A percentile compares a stretch with the other conserved stretches of the same genome.
Conservation (phyloP, 805 yeast species). For the Metschnikowia kunwiensis region DNA sequence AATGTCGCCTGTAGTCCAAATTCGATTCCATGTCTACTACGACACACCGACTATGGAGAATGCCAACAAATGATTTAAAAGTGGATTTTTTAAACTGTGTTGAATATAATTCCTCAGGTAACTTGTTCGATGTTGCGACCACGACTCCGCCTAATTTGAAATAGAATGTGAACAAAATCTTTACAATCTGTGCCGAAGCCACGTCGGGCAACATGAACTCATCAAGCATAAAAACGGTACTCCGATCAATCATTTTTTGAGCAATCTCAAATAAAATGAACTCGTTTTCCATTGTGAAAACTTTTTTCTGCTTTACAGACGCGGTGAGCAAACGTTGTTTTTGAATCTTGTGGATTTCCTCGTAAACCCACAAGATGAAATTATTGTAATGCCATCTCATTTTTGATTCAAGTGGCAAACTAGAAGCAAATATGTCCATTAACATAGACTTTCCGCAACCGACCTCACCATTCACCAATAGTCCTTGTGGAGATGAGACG, state of each 20-base stretch:
- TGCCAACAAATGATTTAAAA: slow-evolving; percentile 53
- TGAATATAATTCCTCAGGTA: slow-evolving; percentile 70
- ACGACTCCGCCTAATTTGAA: slow-evolving; percentile 73
- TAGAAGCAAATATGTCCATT: slow-evolving; percentile 66
- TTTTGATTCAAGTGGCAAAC: slow-evolving; percentile 61
- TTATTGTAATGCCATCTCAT: slow-evolving; percentile 70
- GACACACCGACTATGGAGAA: slow-evolving; percentile 57
- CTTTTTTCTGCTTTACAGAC: slow-evolving; percentile 19
- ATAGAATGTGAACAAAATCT: slow-evolving; percentile 61
- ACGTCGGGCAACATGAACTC: slow-evolving; percentile 78
- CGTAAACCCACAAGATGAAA: slow-evolving; percentile 65
- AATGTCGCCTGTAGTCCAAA: slow-evolving; percentile 50
- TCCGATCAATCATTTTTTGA: slow-evolving; percentile 54
- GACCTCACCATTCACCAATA: slow-evolving; percentile 61
- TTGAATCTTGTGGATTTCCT: slow-evolving; percentile 56
- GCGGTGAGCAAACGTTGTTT: slow-evolving; percentile 39
- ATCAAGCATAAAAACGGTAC: slow-evolving; percentile 61
- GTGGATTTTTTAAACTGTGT: slow-evolving; percentile 59
- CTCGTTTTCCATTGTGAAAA: slow-evolving; percentile 50
- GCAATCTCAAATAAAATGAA: slow-evolving; percentile 66
- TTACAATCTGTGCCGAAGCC: slow-evolving; percentile 67
- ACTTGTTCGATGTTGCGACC: slow-evolving; percentile 69
- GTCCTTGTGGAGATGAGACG: slow-evolving; percentile 61
- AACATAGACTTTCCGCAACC: slow-evolving; percentile 77
- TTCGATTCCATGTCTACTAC: slow-evolving; percentile 59